Conservation (phyloP, 2,329 filamentous ascomycete species). For the Bipolaris gigantea region DNA sequence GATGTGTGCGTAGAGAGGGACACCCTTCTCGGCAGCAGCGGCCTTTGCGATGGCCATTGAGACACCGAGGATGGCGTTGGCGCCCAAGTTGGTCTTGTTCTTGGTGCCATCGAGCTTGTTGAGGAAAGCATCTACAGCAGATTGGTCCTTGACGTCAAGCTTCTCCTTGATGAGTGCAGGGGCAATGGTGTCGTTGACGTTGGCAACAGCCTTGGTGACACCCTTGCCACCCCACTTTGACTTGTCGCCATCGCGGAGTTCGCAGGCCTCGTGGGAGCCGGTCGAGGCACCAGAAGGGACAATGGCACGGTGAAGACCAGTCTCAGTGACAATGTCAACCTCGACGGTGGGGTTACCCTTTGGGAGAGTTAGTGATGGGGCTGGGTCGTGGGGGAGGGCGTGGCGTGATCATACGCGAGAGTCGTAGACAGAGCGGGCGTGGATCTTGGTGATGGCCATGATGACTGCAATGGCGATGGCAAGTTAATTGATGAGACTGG, state of each 20-base stretch:
- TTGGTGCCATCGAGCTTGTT: constrained; percentile 58
- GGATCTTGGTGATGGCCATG: constrained; percentile 70
- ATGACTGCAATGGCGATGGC: constrained; percentile 43
- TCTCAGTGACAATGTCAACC: constrained; percentile 95
- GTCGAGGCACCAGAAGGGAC: constrained; percentile 96
- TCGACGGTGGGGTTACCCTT: constrained; percentile 93
- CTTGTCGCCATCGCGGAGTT: constrained; percentile 58
- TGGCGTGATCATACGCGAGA: constrained; percentile 61
- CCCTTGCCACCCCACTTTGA: constrained; percentile 58
- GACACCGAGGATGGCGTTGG: constrained; percentile 63
- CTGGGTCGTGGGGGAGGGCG: neutral
- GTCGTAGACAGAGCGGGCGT: constrained; percentile 85
- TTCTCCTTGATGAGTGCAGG: constrained; percentile 58
- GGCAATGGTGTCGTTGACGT: constrained; percentile 59
- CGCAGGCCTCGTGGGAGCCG: constrained; percentile 57
- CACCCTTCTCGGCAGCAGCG: constrained; percentile 57
- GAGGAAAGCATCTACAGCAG: constrained; percentile 57
- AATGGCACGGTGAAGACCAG: constrained; percentile 94
- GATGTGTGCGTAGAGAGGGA: constrained; percentile 62
- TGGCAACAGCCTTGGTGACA: constrained; percentile 59
- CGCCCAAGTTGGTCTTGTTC: constrained; percentile 62
- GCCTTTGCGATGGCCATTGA: constrained; percentile 63
- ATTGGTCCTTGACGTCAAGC: constrained; percentile 59
- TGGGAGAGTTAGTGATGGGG: constrained; percentile 12
- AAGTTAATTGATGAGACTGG: constrained; percentile 29